Conservation (phyloP, 2,329 filamentous ascomycete genomes). For the Hortaea sp. region DNA sequence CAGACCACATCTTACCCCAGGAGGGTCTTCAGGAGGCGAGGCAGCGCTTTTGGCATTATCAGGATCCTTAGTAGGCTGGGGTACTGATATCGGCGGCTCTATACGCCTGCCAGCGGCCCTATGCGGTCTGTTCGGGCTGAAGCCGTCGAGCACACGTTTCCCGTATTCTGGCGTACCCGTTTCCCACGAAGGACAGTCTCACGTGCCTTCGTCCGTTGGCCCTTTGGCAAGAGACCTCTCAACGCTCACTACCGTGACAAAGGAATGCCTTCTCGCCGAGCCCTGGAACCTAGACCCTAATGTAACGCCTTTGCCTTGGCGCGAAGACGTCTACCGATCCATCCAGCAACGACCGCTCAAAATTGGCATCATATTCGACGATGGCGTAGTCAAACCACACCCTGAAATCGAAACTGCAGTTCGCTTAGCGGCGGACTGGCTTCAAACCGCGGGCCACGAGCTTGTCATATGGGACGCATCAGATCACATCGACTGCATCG, state of each 20-base stretch:
- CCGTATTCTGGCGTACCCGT: slow-evolving; percentile 51
- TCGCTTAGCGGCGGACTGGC: slow-evolving; percentile 4
- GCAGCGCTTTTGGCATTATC: slow-evolving; percentile 49
- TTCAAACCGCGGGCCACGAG: slow-evolving; percentile 31
- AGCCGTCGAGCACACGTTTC: slow-evolving; percentile 42
- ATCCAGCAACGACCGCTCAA: slow-evolving; percentile 9
- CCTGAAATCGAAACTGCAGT: slow-evolving; percentile 14
- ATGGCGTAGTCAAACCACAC: slow-evolving; percentile 17
- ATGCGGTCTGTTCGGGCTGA: slow-evolving; percentile 27
- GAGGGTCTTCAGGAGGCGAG: slow-evolving; percentile 58
- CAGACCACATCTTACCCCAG: slow-evolving; percentile 50
- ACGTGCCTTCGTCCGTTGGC: slow-evolving; percentile 53
- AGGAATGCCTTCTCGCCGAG: slow-evolving; percentile 20
- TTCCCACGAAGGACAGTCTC: slow-evolving; percentile 54
- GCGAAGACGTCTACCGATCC: slow-evolving; percentile 11
- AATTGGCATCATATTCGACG: slow-evolving; percentile 16
- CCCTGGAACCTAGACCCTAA: slow-evolving; percentile 35
- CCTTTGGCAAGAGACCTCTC: slow-evolving; percentile 46
- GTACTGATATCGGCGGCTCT: slow-evolving; percentile 50
- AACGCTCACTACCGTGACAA: slow-evolving; percentile 38
- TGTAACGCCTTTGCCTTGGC: slow-evolving; percentile 34
- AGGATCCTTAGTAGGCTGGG: slow-evolving; percentile 50
- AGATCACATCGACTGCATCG: slow-evolving; percentile 45
- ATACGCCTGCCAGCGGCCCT: slow-evolving; percentile 84
- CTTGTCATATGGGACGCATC: slow-evolving; percentile 30